A percentile compares a stretch with the other conserved stretches of the same genome.
Conservation (phyloP, 805 yeast genomes). For the Maudiozyma barnettii region DNA sequence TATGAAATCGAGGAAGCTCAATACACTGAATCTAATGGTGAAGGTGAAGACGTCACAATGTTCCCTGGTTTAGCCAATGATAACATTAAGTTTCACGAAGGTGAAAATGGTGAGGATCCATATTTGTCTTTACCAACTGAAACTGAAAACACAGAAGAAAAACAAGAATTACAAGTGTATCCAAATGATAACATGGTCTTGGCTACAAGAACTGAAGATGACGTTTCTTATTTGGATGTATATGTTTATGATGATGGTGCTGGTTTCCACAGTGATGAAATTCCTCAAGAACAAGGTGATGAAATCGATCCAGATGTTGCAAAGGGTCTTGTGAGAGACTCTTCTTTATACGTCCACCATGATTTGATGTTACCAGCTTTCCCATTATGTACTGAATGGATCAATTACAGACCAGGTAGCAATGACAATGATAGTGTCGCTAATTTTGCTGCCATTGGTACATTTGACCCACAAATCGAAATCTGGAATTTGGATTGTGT, state of each 20-base stretch:
- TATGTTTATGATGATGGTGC: constrained; percentile 93
- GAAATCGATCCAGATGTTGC: constrained; percentile 64
- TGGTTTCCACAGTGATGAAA: constrained; percentile 61
- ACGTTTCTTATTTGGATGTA: constrained; percentile 81
- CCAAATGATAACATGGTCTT: constrained; percentile 85
- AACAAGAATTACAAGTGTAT: constrained; percentile 72
- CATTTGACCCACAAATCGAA: constrained; percentile 95
- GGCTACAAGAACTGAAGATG: constrained; percentile 94
- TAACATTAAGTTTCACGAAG: constrained; percentile 46
- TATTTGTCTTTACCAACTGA: constrained; percentile 38
- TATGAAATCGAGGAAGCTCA: constrained; percentile 82
- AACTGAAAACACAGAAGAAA: constrained; percentile 63
- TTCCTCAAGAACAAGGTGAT: constrained; percentile 58
- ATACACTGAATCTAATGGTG: constrained; percentile 43
- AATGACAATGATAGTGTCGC: constrained; percentile 48
- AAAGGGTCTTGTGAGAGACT: constrained; percentile 60
- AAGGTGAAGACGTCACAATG: constrained; percentile 55
- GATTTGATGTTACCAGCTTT: constrained; percentile 95
- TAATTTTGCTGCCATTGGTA: constrained; percentile 92
- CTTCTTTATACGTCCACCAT: constrained; percentile 84
- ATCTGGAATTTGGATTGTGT: constrained; percentile 90
- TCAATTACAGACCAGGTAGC: constrained; percentile 59
- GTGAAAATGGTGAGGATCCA: constrained; percentile 34
- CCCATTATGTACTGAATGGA: constrained; percentile 95
- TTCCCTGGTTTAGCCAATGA: constrained; percentile 63